A percentile compares a stretch with the other conserved stretches of the same genome.
These are phyloP conservation scores for Candida ovalis DNA, from an alignment of 805 yeast genomes.

Conservation along the genomic window DNA sequence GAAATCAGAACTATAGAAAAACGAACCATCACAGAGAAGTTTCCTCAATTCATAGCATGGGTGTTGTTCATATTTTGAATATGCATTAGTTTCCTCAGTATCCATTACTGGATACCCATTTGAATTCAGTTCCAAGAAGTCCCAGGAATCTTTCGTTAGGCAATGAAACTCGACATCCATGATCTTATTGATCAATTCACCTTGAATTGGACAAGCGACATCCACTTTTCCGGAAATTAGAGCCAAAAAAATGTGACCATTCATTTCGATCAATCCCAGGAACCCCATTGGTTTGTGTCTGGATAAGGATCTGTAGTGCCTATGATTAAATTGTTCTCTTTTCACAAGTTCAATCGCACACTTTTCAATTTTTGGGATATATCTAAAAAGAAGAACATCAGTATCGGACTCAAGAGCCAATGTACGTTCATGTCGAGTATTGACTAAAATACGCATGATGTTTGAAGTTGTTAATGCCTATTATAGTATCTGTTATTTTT, in stretches of 20 bases:
- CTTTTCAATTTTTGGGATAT: constrained; percentile 31
- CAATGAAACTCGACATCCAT: constrained; percentile 85
- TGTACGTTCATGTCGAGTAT: constrained; percentile 34
- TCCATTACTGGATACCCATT: constrained; percentile 60
- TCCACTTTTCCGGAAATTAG: constrained; percentile 71
- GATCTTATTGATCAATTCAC: constrained; percentile 77
- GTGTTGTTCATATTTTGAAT: constrained; percentile 47
- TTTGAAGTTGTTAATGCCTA: background rate
- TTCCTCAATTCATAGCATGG: constrained; percentile 82
- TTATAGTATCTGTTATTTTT: background rate
- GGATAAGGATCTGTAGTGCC: constrained; percentile 40
- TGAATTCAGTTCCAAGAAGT: constrained; percentile 63
- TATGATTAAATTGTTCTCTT: constrained; percentile 34
- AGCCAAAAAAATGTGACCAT: constrained; percentile 66
- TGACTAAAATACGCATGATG: constrained; percentile 39
- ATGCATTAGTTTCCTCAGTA: constrained; percentile 29
- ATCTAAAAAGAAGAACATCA: constrained; percentile 45
- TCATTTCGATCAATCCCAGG: constrained; percentile 74
- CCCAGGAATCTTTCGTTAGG: constrained; percentile 72
- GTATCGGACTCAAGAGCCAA: constrained; percentile 39
- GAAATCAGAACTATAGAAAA: constrained; percentile 87
- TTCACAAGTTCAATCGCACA: constrained; percentile 50
- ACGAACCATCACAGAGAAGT: constrained; percentile 80
- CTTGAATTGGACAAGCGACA: constrained; percentile 79
- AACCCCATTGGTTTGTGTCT: constrained; percentile 57